Evolutionary conservation across 345 rosid species (phyloP).

Genomic region (Noccaea bulbosa): DNA sequence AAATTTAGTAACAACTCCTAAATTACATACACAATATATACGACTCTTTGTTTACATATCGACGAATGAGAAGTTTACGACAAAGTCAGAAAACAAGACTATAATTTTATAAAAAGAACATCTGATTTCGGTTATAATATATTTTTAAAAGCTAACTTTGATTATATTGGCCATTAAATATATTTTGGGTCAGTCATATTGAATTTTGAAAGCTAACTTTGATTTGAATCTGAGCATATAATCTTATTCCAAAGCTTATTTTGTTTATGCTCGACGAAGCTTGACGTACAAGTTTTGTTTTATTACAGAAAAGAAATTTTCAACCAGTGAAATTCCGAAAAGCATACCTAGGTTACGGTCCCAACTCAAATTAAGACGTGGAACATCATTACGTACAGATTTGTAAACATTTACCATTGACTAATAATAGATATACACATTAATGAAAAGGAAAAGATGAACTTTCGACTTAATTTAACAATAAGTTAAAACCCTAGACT

Average conservation of each 20-base stretch:
- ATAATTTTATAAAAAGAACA: neutral
- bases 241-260: neutral
- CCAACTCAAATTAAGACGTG: conserved; percentile 25
- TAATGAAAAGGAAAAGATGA: conserved; percentile 7
- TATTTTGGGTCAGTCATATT: conserved; percentile 6
- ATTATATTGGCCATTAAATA: neutral
- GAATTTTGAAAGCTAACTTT: conserved; percentile 15
- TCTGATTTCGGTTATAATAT: neutral
- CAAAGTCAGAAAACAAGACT: neutral
- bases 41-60: conserved; percentile 1
- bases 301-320: neutral
- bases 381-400: conserved; percentile 12
- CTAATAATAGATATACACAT: neutral
- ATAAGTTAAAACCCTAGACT: conserved; percentile 13
- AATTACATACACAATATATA: neutral
- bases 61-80: neutral
- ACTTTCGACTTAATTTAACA: conserved; percentile 12
- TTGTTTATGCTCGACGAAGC: conserved; percentile 20
- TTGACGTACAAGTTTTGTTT: conserved; percentile 12
- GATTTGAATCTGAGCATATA: conserved; percentile 9
- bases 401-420: conserved; percentile 3
- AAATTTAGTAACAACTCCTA: neutral
- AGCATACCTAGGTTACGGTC: conserved; percentile 26
- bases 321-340: conserved; percentile 4
- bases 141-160: no score